These are phyloP conservation scores for Kalmusia sp. DNA, from an alignment of 2,329 filamentous ascomycete genomes.

Conservation along the genomic window DNA sequence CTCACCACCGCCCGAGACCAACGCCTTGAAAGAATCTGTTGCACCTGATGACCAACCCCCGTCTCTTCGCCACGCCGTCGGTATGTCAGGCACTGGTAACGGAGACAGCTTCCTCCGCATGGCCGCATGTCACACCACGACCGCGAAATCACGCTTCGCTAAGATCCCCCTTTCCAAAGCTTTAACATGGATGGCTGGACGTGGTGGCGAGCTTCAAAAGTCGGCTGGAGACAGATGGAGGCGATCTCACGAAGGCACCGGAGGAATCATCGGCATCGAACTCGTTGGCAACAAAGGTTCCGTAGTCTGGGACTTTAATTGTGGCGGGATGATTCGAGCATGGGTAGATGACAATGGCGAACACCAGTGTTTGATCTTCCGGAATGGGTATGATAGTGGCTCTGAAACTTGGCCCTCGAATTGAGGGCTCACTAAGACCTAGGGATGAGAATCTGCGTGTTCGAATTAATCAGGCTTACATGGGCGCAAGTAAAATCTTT, in stretches of 20 bases:
- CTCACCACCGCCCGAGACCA: conserved; percentile 36
- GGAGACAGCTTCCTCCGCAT: conserved; percentile 85
- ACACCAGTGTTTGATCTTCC: conserved; percentile 66
- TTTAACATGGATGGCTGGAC: conserved; percentile 71
- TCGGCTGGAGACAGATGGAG: conserved; percentile 78
- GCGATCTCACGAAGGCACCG: conserved; percentile 78
- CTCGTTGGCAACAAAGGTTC: conserved; percentile 59
- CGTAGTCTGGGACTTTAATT: conserved; percentile 82
- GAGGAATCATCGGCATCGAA: conserved; percentile 86
- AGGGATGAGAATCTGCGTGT: no score
- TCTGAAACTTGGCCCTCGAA: no score
- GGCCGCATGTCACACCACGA: conserved; percentile 74
- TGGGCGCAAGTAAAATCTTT: no score
- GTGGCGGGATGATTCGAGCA: conserved; percentile 85
- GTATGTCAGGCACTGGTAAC: conserved; percentile 82
- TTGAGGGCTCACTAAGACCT: no score
- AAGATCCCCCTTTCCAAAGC: conserved; percentile 62
- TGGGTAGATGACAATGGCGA: conserved; percentile 71
- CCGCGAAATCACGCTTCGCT: conserved; percentile 73
- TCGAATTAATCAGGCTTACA: no score
- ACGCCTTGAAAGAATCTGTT: background rate
- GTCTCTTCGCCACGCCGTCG: conserved; percentile 53
- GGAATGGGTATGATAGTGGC: conserved; percentile 48
- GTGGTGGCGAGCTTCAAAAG: conserved; percentile 73
- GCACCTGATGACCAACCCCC: conserved; percentile 7